Evolutionary conservation across 441 rosid genomes (phyloP), one percentile per base, ranked within the genome.

Genomic region (Euphorbia celastroides): DNA sequence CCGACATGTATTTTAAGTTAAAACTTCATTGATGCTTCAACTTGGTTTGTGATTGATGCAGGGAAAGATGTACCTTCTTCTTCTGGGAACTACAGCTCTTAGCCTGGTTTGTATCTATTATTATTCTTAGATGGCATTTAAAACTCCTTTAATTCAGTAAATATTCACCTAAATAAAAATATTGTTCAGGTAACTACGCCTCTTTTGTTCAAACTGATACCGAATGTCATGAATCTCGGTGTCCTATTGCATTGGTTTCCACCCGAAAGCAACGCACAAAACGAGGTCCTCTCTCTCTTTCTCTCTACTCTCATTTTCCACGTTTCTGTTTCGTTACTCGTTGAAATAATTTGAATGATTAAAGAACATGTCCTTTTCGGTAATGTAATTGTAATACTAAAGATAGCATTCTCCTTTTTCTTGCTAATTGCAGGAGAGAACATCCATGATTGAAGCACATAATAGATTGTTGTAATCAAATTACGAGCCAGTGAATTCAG

Each of bases 21-120:
- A 22, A 41, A 28, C 44, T n/a, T 0, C 25, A n/a, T n/a, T n/a
- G n/a, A n/a, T n/a, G n/a, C n/a, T n/a, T n/a, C n/a, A n/a, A n/a
- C n/a, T n/a, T n/a, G n/a, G n/a, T n/a, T n/a, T n/a, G n/a, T 63
- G 38, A 30, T 38, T 52, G n/a, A 62, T 82, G 77, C 77, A 93
- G 99, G 97, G 97, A 70, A 93, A 93, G 85, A 91, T 93, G 96
- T 93, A 93, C 74, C 93, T 93, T 62, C 98, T n/a, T n/a, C n/a
- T 93, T 66, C 85, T 93, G 62, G 98, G 98, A 71, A 93, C 97
- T 46, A 93, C 97, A 61, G 98, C 98, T 67, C 80, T 90, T 62
- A 93, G 98, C 79, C 85, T 92, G 75, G 98, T 92, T 77, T 66
- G 84, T 75, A 67, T 75, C 65, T 38, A 7, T 38, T 38, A 67